Evolutionary conservation across 345 rosid genomes (phyloP), one percentile per base, ranked within the genome.

Genomic region (Eucalyptus curtisii): DNA sequence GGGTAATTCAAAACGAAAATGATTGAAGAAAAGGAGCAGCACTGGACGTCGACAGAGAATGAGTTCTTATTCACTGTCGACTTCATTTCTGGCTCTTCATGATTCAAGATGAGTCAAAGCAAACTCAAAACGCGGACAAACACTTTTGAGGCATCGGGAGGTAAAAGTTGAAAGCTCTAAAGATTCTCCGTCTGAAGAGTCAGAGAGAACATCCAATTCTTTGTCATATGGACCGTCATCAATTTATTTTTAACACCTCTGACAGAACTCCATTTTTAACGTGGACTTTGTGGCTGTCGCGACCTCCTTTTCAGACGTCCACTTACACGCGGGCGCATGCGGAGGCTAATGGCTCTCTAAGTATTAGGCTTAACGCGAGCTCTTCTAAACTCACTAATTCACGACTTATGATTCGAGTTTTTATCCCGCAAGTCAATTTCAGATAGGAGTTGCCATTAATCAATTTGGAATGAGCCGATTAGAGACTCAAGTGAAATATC

Each of bases 181-280:
- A 50, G 8, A 16, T 50, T 50, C 8, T 50, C 0, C 1, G 53
- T 50, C 3, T 0, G 0, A 50, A 50, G 2, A 16, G 53, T 50
- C 0, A 1, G 1, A 16, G 53, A 0, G 53, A 50, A 16, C 53
- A 3, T 50, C 3, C 3, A 0, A 6, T 50, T 50, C 20, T 50
- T 50, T 16, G 8, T 50, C 8, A 16, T 16, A 50, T 16, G 20
- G 1, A 50, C 53, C 20, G 0, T 50, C 0, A 1, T 50, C 20
- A 50, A 50, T 16, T 50, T 50, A 50, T 16, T 50, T 16, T 16
- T 50, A 6, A 50, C 53, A 50, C 53, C 1, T 2, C 1, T 15
- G 53, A 49, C 0, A 2, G 0, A 16, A 49, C 20, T 49, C 53
- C 20, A 49, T 6, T 49, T 49, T 49, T 1, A 49, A 49, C 5